phyloP scores from a whole-genome alignment of 2,329 filamentous ascomycete species.

The Colletotrichum sp. region DNA sequence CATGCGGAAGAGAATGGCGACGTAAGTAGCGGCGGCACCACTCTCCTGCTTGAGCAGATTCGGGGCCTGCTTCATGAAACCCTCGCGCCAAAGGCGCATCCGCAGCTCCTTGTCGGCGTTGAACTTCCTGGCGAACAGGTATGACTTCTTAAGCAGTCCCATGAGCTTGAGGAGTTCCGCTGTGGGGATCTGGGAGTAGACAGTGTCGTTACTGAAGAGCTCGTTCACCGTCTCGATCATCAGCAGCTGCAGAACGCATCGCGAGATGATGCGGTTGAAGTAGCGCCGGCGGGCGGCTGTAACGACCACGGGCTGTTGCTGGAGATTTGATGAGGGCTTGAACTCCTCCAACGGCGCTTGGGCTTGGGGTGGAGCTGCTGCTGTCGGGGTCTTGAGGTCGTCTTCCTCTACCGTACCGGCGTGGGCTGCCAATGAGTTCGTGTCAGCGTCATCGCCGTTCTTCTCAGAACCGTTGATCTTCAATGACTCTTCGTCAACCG shows the following conservation, averaged over 20 bases:
- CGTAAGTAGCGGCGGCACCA: conserved; percentile 91
- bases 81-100: conserved; percentile 93
- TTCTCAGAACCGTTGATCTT: conserved; percentile 64
- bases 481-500: conserved; percentile 60
- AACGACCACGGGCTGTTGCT: conserved; percentile 89
- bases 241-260: conserved; percentile 94
- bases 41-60: conserved; percentile 98
- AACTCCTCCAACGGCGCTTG: conserved; percentile 80
- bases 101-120: conserved; percentile 97
- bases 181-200: conserved; percentile 93
- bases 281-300: conserved; percentile 92
- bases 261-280: conserved; percentile 99
- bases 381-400: conserved; percentile 34
- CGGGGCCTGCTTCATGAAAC: conserved; percentile 99
- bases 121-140: conserved; percentile 95
- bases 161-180: conserved; percentile 89
- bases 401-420: conserved; percentile 37
- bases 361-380: conserved; percentile 30
- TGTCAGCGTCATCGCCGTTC: conserved; percentile 35
- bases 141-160: conserved; percentile 92
- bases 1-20: conserved; percentile 96
- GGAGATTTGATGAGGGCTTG: conserved; percentile 75
- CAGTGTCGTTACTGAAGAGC: conserved; percentile 95
- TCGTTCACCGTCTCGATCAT: conserved; percentile 99
- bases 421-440: conserved; percentile 35